phyloP scores from a whole-genome alignment of 257 asterid species.

The Nicotiana undulata region DNA sequence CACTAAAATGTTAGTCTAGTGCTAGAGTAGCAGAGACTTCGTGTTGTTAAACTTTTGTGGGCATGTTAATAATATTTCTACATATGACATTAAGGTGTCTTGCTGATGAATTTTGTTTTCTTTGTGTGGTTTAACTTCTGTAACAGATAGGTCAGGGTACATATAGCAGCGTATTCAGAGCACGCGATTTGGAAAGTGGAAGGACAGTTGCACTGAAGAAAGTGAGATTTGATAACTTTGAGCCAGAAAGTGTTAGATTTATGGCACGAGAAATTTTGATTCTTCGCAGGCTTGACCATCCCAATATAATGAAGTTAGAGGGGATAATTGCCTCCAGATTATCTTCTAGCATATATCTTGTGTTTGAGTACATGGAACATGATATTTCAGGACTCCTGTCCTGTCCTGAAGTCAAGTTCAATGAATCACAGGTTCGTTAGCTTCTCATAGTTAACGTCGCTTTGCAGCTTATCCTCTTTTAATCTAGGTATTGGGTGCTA shows the following conservation, averaged over 20 bases:
- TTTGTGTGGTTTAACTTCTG: background rate
- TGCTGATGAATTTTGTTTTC: conserved; percentile 6
- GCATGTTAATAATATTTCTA: too few species aligned
- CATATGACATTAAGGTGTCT: background rate
- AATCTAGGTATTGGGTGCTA: background rate
- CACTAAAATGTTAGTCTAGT: too few species aligned
- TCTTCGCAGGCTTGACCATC: conserved; percentile 82
- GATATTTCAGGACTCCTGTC: conserved; percentile 81
- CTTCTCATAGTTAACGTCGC: background rate
- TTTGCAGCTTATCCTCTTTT: background rate
- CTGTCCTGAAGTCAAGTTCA: conserved; percentile 64
- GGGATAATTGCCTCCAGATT: conserved; percentile 72
- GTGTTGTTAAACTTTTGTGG: too few species aligned
- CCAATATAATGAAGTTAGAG: conserved; percentile 71
- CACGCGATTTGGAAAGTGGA: conserved; percentile 72
- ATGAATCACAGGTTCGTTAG: conserved; percentile 72
- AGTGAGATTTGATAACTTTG: conserved; percentile 84
- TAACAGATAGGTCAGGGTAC: conserved; percentile 94
- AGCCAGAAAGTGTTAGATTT: conserved; percentile 92
- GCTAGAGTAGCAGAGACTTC: too few species aligned
- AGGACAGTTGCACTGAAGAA: conserved; percentile 73
- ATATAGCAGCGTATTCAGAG: conserved; percentile 86
- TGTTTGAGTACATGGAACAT: conserved; percentile 95
- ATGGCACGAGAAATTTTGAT: conserved; percentile 87
- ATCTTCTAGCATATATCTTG: conserved; percentile 82